A percentile compares a stretch with the other conserved stretches of the same genome.
Evolutionary conservation across 2,329 filamentous ascomycete species (phyloP).

Genomic region (Cladorrhinum sp.): DNA sequence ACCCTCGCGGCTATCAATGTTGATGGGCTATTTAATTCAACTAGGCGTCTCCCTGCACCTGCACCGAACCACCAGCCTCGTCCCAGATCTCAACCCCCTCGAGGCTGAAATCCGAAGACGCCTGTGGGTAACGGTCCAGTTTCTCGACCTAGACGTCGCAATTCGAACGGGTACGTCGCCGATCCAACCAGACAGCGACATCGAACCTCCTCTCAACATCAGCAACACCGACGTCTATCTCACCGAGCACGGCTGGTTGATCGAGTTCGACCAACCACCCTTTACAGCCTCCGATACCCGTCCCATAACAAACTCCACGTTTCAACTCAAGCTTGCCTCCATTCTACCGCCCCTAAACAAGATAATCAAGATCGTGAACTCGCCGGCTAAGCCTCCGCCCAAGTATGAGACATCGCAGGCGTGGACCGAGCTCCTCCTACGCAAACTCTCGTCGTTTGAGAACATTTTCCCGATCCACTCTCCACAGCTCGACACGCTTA

Average conservation of each 20-base stretch:
- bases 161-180: conserved; percentile 27
- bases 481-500: conserved; percentile 23
- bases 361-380: conserved; percentile 26
- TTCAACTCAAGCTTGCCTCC: conserved; percentile 23
- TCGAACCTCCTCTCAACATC: conserved; percentile 23
- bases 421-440: conserved; percentile 36
- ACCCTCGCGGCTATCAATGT: conserved; percentile 21
- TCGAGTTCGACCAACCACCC: conserved; percentile 1
- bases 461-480: not conserved
- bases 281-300: not conserved
- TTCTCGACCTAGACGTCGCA: conserved; percentile 30
- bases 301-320: conserved; percentile 23
- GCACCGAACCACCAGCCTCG: conserved; percentile 20
- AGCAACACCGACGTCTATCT: conserved; percentile 22
- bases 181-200: conserved; percentile 21
- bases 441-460: conserved; percentile 21
- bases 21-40: conserved; percentile 26
- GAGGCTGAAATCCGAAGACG: conserved; percentile 27
- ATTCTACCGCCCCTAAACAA: conserved; percentile 23
- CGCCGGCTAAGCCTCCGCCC: conserved; percentile 23
- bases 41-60: conserved; percentile 27
- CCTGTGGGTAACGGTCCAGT: conserved; percentile 28
- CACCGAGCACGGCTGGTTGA: conserved; percentile 19
- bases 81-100: conserved; percentile 19
- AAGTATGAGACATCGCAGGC: conserved; percentile 39